These are phyloP conservation scores for Lepidopterella palustris DNA, from an alignment of 495 filamentous ascomycete genomes.

Conservation along the genomic window DNA sequence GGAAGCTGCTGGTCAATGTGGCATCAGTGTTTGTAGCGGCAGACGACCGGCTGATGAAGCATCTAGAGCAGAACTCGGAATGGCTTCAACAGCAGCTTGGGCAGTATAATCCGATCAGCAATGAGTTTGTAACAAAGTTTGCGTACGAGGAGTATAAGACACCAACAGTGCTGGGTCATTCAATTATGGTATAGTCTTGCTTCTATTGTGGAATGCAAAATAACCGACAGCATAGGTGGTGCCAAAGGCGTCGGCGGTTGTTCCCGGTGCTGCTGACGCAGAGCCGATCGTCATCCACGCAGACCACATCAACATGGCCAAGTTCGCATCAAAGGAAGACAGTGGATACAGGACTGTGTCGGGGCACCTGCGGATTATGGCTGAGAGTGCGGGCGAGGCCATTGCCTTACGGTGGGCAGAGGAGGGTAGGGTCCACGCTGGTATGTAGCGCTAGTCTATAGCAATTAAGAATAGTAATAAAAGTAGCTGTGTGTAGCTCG, in stretches of 20 bases:
- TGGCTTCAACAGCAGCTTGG: constrained; percentile 33
- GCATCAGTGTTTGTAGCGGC: constrained; percentile 33
- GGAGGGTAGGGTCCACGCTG: constrained; percentile 16
- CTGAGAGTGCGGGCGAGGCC: constrained; percentile 7
- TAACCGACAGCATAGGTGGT: constrained; percentile 31
- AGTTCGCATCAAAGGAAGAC: constrained; percentile 30
- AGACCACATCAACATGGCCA: constrained; percentile 39
- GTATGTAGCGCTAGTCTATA: constrained; percentile 11
- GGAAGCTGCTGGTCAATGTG: constrained; percentile 31
- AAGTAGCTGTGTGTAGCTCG: constrained; percentile 15
- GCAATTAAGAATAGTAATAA: neutral
- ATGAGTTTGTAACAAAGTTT: constrained; percentile 21
- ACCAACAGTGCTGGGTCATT: constrained; percentile 24
- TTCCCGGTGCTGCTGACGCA: constrained; percentile 29
- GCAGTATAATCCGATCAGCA: constrained; percentile 26
- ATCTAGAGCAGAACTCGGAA: constrained; percentile 36
- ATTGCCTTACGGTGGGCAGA: constrained; percentile 13
- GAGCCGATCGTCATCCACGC: constrained; percentile 36
- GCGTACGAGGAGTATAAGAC: constrained; percentile 21
- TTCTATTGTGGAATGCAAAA: constrained; percentile 3
- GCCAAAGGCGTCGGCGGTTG: constrained; percentile 36
- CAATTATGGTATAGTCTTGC: constrained; percentile 23
- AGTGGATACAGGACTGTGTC: constrained; percentile 30
- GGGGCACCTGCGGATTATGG: constrained; percentile 29
- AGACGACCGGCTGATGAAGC: constrained; percentile 28